phyloP scores from a whole-genome alignment of 208 protist genomes.

The Trypanosoma platydactyli region DNA sequence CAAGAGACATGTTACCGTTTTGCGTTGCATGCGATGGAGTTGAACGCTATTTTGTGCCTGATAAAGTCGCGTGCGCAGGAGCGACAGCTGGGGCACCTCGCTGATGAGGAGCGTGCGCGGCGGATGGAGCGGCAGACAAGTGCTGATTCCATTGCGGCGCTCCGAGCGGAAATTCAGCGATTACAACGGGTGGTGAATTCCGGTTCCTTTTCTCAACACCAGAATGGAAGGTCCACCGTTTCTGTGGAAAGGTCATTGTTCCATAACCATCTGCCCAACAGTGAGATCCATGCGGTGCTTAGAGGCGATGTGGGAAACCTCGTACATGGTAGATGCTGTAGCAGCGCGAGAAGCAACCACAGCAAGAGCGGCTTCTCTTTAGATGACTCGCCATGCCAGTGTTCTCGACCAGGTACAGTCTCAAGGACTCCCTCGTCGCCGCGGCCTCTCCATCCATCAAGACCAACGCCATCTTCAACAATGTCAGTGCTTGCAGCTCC shows the following conservation, averaged over 20 bases:
- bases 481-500: too few species aligned
- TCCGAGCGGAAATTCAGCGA: constrained; percentile 18
- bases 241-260: not conserved
- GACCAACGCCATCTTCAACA: too few species aligned
- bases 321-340: too few species aligned
- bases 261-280: too few species aligned
- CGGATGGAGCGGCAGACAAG: constrained; percentile 25
- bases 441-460: too few species aligned
- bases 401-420: too few species aligned
- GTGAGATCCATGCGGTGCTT: too few species aligned
- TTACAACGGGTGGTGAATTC: constrained; percentile 6
- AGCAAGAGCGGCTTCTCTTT: too few species aligned
- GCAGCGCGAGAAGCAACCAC: too few species aligned
- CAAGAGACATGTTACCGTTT: constrained; percentile 9
- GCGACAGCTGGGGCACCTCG: constrained; percentile 30
- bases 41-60: constrained; percentile 23
- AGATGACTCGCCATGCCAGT: too few species aligned
- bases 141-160: constrained; percentile 14
- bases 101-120: constrained; percentile 19
- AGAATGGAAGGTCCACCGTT: not conserved
- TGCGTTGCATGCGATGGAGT: constrained; percentile 25
- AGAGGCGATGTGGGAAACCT: too few species aligned
- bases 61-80: constrained; percentile 29
- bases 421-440: too few species aligned
- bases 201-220: not conserved